Evolutionary conservation across 1,284 basidiomycete genomes (phyloP).

Genomic region (Lentinula novae-zelandiae): DNA sequence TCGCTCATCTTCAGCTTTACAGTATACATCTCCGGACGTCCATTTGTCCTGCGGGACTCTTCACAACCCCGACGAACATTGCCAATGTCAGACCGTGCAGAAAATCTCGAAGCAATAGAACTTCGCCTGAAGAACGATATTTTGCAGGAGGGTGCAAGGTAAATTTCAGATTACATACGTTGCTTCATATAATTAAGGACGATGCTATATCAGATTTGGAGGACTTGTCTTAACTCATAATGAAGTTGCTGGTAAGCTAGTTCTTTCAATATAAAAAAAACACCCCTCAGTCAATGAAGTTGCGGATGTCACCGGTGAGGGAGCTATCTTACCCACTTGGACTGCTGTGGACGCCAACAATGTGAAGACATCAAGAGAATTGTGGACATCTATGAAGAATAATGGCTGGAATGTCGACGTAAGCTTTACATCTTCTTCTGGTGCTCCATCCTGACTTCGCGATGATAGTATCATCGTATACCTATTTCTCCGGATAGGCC

Average conservation of each 20-base stretch:
- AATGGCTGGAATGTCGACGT: slow-evolving; percentile 92
- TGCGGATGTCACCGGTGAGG: slow-evolving; percentile 62
- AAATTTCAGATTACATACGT: slow-evolving; percentile 18
- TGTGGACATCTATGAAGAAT: slow-evolving; percentile 77
- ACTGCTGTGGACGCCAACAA: slow-evolving; percentile 84
- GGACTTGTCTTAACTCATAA: slow-evolving; percentile 94
- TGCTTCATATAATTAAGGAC: neutral
- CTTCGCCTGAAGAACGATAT: slow-evolving; percentile 90
- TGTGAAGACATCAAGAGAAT: slow-evolving; percentile 85
- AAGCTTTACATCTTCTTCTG: slow-evolving; percentile 18
- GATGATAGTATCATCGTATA: slow-evolving; percentile 51
- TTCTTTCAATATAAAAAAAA: neutral
- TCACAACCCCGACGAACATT: slow-evolving; percentile 82
- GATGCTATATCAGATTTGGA: slow-evolving; percentile 58
- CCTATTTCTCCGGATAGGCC: slow-evolving; percentile 90
- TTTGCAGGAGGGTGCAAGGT: slow-evolving; percentile 82
- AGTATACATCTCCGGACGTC: slow-evolving; percentile 91
- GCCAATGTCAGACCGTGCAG: slow-evolving; percentile 85
- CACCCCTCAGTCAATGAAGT: slow-evolving; percentile 30
- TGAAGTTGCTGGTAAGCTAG: slow-evolving; percentile 58
- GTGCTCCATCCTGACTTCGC: slow-evolving; percentile 11
- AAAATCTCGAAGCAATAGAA: slow-evolving; percentile 96
- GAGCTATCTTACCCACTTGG: slow-evolving; percentile 91
- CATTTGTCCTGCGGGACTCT: slow-evolving; percentile 94
- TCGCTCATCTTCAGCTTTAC: slow-evolving; percentile 13